Percentiles rank a stretch among this genome's conserved stretches.
These are phyloP conservation scores for Emmonsiellopsis sp. DNA, from an alignment of 2,329 filamentous ascomycete species.

Conservation along the genomic window DNA sequence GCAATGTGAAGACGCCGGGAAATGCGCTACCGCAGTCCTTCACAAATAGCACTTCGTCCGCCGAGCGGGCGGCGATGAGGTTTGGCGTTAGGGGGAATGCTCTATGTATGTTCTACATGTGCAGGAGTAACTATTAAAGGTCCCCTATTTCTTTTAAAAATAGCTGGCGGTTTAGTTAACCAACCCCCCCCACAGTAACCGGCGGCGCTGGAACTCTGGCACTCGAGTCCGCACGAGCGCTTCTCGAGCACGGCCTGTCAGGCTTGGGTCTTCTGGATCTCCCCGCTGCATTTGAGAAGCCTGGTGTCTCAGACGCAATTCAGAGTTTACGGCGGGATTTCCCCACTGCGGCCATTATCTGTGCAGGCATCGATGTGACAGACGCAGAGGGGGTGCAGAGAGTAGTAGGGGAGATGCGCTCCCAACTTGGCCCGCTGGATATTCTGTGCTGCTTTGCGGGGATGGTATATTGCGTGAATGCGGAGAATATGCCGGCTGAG, in stretches of 20 bases:
- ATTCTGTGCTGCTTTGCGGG: constrained; percentile 59
- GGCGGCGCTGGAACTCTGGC: constrained; percentile 59
- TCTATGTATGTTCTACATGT: constrained; percentile 15
- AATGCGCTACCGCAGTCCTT: constrained; percentile 21
- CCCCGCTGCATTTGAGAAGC: constrained; percentile 29
- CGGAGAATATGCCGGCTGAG: constrained; percentile 49
- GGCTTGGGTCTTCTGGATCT: constrained; percentile 56
- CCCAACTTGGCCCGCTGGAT: constrained; percentile 42
- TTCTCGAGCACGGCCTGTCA: constrained; percentile 58
- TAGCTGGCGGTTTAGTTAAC: neutral
- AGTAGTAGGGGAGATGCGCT: constrained; percentile 12
- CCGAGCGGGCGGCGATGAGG: constrained; percentile 20
- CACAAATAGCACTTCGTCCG: constrained; percentile 12
- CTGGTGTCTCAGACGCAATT: constrained; percentile 34
- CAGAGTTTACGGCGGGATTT: constrained; percentile 44
- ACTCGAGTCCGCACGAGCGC: constrained; percentile 48
- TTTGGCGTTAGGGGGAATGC: constrained; percentile 24
- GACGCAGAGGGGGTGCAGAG: constrained; percentile 30
- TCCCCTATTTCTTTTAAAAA: neutral
- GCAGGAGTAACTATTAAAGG: constrained; percentile 3
- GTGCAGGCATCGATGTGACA: constrained; percentile 52
- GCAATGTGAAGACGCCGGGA: constrained; percentile 13
- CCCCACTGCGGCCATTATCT: constrained; percentile 43
- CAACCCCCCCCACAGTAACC: constrained; percentile 41
- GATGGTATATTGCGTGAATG: constrained; percentile 54